Conservation (phyloP, 257 asterid species). For the Catharanthus roseus region DNA sequence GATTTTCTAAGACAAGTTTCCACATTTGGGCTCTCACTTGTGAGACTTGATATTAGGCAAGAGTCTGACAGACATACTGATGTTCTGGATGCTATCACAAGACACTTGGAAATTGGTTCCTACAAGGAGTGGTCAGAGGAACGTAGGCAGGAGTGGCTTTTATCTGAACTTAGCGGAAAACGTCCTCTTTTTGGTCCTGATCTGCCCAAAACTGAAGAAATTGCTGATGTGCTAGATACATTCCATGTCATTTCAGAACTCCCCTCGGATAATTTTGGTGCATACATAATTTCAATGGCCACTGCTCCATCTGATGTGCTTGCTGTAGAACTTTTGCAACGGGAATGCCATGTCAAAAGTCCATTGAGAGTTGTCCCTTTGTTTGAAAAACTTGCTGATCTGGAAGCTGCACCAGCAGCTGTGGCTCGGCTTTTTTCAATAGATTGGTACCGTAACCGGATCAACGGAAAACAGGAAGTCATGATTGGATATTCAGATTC, state of each 20-base stretch:
- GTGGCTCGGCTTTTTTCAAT: conserved; percentile 80
- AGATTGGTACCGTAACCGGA: conserved; percentile 77
- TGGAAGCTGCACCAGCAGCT: conserved; percentile 81
- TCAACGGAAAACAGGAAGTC: conserved; percentile 85
- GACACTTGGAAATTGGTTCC: conserved; percentile 79
- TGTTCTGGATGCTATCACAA: conserved; percentile 81
- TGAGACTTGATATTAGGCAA: conserved; percentile 88
- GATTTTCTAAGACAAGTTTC: conserved; percentile 93
- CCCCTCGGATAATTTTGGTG: conserved; percentile 74
- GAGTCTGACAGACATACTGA: conserved; percentile 93
- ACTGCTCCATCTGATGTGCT: conserved; percentile 94
- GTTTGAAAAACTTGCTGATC: conserved; percentile 93
- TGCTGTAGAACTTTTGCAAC: conserved; percentile 88
- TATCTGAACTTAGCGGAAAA: conserved; percentile 75
- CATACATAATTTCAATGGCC: conserved; percentile 92
- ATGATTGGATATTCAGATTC: conserved; percentile 98
- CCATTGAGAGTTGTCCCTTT: conserved; percentile 85
- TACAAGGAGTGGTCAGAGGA: conserved; percentile 89
- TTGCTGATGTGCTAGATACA: conserved; percentile 76
- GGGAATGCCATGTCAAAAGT: conserved; percentile 63
- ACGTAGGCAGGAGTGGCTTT: conserved; percentile 82
- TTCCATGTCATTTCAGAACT: conserved; percentile 78
- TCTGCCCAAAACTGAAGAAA: conserved; percentile 82
- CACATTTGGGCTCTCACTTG: conserved; percentile 87
- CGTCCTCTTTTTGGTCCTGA: conserved; percentile 93